A percentile compares a stretch with the other conserved stretches of the same genome.
These are phyloP conservation scores for Aspergillus coremiiformis DNA, from an alignment of 495 filamentous ascomycete species.

Conservation along the genomic window DNA sequence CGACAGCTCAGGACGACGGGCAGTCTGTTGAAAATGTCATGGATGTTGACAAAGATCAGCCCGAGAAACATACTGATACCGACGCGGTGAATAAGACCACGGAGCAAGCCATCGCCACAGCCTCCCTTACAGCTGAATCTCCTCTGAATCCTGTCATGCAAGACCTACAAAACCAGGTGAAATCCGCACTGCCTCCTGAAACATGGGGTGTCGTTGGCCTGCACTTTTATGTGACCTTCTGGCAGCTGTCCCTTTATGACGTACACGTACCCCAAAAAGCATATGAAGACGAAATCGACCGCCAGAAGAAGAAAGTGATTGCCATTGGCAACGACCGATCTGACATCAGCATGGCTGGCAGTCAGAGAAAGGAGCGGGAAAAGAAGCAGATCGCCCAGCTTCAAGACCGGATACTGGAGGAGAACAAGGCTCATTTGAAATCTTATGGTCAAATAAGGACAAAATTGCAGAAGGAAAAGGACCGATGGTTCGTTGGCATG, in stretches of 20 bases:
- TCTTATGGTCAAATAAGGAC: slow-evolving; percentile 54
- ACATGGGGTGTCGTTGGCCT: slow-evolving; percentile 62
- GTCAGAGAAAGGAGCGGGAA: slow-evolving; percentile 55
- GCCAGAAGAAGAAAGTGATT: slow-evolving; percentile 52
- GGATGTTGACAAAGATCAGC: slow-evolving; percentile 35
- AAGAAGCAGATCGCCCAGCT: slow-evolving; percentile 53
- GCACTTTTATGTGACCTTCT: slow-evolving; percentile 85
- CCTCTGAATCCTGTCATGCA: slow-evolving; percentile 68
- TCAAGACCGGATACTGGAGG: slow-evolving; percentile 55
- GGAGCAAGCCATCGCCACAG: slow-evolving; percentile 5
- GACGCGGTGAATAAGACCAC: slow-evolving; percentile 4
- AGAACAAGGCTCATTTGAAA: slow-evolving; percentile 61
- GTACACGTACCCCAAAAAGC: slow-evolving; percentile 62
- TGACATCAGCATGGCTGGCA: slow-evolving; percentile 57
- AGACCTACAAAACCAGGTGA: slow-evolving; percentile 63
- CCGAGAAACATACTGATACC: slow-evolving; percentile 1
- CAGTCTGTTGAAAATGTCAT: slow-evolving; percentile 18
- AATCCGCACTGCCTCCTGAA: slow-evolving; percentile 50
- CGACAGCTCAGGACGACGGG: slow-evolving; percentile 10
- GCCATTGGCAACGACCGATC: slow-evolving; percentile 61
- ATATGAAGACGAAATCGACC: slow-evolving; percentile 64
- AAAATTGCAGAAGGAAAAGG: slow-evolving; percentile 68
- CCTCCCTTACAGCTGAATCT: slow-evolving; percentile 11
- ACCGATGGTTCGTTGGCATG: slow-evolving; percentile 63
- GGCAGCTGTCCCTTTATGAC: slow-evolving; percentile 79